Conservation (phyloP, 192 early-diverging fungal species). For the Powellomyces hirtus region DNA sequence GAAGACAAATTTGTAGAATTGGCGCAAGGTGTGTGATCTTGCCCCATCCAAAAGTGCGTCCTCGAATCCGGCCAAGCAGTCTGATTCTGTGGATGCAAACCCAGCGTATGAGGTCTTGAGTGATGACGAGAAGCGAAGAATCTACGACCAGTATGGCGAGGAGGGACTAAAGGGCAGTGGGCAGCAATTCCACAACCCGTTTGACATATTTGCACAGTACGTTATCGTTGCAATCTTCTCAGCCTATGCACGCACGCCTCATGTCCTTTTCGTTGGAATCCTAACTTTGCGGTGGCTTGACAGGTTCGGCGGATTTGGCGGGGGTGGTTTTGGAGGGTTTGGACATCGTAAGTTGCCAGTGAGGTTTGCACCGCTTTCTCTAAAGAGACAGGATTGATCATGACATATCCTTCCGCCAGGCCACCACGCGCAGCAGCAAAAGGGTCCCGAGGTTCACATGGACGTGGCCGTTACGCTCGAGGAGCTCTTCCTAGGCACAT, state of each 20-base stretch:
- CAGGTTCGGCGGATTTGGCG: constrained; percentile 55
- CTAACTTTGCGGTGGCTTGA: not conserved
- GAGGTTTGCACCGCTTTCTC: too few species aligned
- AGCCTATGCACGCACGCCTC: not conserved
- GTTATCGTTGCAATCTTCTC: constrained; percentile 66
- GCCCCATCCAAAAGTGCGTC: too few species aligned
- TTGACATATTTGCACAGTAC: constrained; percentile 93
- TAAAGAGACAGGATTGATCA: too few species aligned
- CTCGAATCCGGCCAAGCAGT: too few species aligned
- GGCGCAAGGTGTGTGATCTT: constrained; percentile 42
- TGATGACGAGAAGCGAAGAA: constrained; percentile 86
- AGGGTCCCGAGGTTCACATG: constrained; percentile 77
- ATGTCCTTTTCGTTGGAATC: too few species aligned
- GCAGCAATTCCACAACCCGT: constrained; percentile 87
- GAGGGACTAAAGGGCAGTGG: constrained; percentile 84
- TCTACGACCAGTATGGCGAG: constrained; percentile 93
- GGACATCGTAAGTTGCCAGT: constrained; percentile 22
- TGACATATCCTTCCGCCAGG: not conserved
- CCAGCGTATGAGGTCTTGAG: constrained; percentile 88
- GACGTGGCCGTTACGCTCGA: constrained; percentile 82
- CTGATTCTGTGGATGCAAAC: too few species aligned
- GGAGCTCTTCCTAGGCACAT: constrained; percentile 83
- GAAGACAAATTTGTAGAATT: constrained; percentile 88
- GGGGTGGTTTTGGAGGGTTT: constrained; percentile 35
- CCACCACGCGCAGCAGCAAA: constrained; percentile 61